Base-by-base conservation (phyloP, 352 stramenopile species). In the Saprolegnia parasitica region DNA sequence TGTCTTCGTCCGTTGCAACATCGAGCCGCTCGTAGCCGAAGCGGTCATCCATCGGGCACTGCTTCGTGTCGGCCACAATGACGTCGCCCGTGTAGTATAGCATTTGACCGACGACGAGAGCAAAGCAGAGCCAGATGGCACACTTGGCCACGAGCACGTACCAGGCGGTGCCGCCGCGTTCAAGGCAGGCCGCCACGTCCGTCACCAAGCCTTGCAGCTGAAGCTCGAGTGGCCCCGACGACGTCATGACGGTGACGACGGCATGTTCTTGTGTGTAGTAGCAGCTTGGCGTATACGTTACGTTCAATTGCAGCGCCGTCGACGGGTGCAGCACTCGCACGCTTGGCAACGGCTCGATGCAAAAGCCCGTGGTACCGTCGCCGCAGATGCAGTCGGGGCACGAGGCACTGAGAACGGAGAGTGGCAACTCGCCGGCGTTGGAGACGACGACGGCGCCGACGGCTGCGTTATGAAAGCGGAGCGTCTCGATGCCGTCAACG, bases 371-470 rank as follows among this genome's bases (percentile, higher is more conserved):
- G 8, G 37, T 21, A 20, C 32, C 24, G 39, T 56, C 45, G 42
- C 18, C 42, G 58, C 58, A 67, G 37, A 49, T 9, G 50, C 58
- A 67, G 23, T 23, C 11, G 29, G 35, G 37, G 37, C 57, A 65
- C 8, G 15, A 18, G 15, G 13, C 23, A 10, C 57, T 32, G 15
- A 52, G 24, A 8, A 65, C 21, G 5, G 23, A 24, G 5, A 67
- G 45, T 21, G 58, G 42, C 16, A 67, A 8, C 6, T 67, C 42
- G 23, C 58, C 58, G 40, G 52, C 16, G 58, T 67, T 67, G 23
- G 2, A 10, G 18, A 67, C 20, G 18, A 18, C 13, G 23, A 67
- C 26, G 5, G 32, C 23, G 11, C 29, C 8, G 11, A 40, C 5
- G 4, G 4, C 13, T 9, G 40, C 58, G 11, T 32, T 15, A 3